A percentile compares a stretch with the other conserved stretches of the same genome.
Conservation (phyloP, 1,284 basidiomycete genomes). For the Schizophyllum commune region DNA sequence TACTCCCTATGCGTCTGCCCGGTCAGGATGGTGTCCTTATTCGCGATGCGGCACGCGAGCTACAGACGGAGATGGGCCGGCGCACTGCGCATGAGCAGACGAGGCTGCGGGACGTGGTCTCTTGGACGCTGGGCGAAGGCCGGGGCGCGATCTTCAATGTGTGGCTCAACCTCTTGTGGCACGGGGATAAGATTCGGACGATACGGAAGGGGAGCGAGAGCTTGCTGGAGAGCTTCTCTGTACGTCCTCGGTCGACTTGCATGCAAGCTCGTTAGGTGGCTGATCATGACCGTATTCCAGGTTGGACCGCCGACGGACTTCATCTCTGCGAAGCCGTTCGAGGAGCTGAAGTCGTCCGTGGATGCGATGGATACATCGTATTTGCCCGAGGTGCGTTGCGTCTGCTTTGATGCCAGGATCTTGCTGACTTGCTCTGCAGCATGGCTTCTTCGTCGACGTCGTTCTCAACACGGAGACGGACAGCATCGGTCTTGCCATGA, state of each 20-base stretch:
- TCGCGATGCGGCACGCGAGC: neutral
- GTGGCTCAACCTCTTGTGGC: conserved; percentile 3
- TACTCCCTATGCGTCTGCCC: conserved; percentile 5
- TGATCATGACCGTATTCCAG: neutral
- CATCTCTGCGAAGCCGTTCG: neutral
- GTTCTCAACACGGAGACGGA: conserved; percentile 3
- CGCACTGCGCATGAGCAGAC: conserved; percentile 6
- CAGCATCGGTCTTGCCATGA: conserved; percentile 1
- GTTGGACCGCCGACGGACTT: conserved; percentile 5
- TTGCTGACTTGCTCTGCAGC: neutral
- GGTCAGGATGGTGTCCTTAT: neutral
- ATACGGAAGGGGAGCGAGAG: neutral
- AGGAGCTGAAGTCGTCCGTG: conserved; percentile 1
- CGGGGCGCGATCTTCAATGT: conserved; percentile 7
- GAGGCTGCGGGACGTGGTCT: conserved; percentile 3
- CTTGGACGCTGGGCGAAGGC: neutral
- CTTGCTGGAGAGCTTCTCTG: conserved; percentile 1
- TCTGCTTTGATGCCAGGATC: neutral
- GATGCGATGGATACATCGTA: conserved; percentile 3
- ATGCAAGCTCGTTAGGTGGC: neutral
- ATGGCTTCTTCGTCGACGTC: conserved; percentile 5
- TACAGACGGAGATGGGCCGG: conserved; percentile 5
- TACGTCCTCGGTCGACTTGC: conserved; percentile 1
- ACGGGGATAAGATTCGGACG: conserved; percentile 6
- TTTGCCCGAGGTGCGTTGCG: conserved; percentile 2